Base-by-base conservation (phyloP, 257 asterid genomes). In the Nicotiana otophora region DNA sequence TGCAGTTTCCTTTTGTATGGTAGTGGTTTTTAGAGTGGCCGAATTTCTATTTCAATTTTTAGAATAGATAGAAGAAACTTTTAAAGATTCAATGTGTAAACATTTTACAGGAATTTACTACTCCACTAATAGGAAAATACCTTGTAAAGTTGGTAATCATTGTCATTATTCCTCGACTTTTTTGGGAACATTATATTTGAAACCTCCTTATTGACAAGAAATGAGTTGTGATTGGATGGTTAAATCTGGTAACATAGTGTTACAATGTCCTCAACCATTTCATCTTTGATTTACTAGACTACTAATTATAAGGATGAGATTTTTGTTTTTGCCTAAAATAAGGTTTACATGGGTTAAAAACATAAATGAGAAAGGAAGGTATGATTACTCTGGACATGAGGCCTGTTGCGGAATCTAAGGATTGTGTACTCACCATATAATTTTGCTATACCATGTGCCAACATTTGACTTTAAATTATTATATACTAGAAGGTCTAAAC, bases 1-100 rank as follows among this genome's bases (percentile, higher is more conserved):
- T 19, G 55, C 31, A 81, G 36, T 36, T 66, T 17, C 62, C 78
- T 65, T 81, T 65, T 81, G 83, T 81, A 72, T 36, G 57, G 19
- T 65, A 65, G 72, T 48, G 31, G 33, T 46, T 81, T 10, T 33
- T 64, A 65, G 51, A 46, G 17, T 63, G 33, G 19, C 23, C 7
- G 26, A 20, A 12, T 78, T 31, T n/a, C 16, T 34, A 3, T 78
- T 60, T 60, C 60, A 19, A 26, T n/a, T 78, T 60, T 34, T 36
- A 14, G 7, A 26, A 34, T 33, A 34, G 39, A 34, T 33, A 34
- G 26, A 36, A n/a, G 9, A 36, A 34, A 11, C 5, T 51, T 51
- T 33, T 7, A 66, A 31, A 67, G 11, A 67, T 67, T 33, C 77
- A 19, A 19, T 4, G n/a, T 70, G 78, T 70, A 42, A 39, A 70